These are phyloP conservation scores for Hyphopichia fennica DNA, from an alignment of 1,139 yeast genomes.

Conservation along the genomic window DNA sequence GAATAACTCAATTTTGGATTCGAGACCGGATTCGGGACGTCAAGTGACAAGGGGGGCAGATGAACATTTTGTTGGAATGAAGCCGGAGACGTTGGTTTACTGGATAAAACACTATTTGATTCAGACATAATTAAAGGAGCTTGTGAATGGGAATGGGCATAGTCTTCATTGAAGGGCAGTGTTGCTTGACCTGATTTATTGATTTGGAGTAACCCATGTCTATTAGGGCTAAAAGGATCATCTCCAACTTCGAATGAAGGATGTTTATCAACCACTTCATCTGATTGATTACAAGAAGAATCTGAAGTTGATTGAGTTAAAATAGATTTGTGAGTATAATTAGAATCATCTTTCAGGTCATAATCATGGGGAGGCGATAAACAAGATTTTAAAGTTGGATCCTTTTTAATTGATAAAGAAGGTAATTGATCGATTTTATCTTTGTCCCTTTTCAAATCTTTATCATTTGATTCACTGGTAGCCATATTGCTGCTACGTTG, in stretches of 20 bases:
- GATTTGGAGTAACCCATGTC: conserved; percentile 18
- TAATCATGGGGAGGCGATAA: conserved; percentile 13
- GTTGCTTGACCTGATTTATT: conserved; percentile 8
- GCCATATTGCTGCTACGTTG: not conserved
- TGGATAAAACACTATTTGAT: conserved; percentile 7
- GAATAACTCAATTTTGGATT: not conserved
- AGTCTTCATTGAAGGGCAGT: conserved; percentile 6
- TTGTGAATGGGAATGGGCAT: conserved; percentile 7
- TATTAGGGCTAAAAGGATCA: conserved; percentile 24
- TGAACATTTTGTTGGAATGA: too few relatives aligned
- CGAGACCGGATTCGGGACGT: not conserved
- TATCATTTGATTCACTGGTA: not conserved
- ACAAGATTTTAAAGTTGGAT: conserved; percentile 25
- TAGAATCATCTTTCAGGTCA: conserved; percentile 1
- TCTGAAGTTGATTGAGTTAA: conserved; percentile 1
- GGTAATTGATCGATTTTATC: not conserved
- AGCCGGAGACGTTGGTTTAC: conserved; percentile 9
- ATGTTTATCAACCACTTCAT: conserved; percentile 12
- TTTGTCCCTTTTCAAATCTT: not conserved
- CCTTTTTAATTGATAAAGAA: conserved; percentile 15
- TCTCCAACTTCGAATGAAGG: conserved; percentile 18
- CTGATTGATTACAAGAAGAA: too few relatives aligned
- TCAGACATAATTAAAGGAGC: conserved; percentile 8
- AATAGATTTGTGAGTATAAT: not conserved
- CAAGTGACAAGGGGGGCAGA: not conserved